These are phyloP conservation scores for Cymbopogon flexuosus DNA, from an alignment of 202 grass and related monocot species.

Conservation along the genomic window DNA sequence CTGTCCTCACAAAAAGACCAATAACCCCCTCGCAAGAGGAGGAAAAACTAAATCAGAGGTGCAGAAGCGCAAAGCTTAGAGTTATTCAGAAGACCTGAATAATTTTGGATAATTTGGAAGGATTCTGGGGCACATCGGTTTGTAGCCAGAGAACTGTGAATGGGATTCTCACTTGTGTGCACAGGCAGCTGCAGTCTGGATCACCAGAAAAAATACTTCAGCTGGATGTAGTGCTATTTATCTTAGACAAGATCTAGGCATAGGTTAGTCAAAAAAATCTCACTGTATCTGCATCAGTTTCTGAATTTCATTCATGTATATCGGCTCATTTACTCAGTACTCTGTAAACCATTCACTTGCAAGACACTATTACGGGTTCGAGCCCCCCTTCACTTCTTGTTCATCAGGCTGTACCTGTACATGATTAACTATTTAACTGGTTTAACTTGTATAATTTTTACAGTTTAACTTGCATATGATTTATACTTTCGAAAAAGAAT, in stretches of 20 bases:
- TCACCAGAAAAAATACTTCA: not conserved
- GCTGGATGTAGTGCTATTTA: not conserved
- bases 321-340: not conserved
- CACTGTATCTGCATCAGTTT: constrained; percentile 2
- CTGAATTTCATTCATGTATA: not conserved
- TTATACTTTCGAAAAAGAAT: no score
- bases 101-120: not conserved
- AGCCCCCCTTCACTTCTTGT: not conserved
- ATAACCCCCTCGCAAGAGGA: constrained; percentile 79
- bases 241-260: not conserved
- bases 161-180: not conserved
- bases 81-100: constrained; percentile 62
- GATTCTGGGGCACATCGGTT: not conserved
- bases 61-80: constrained; percentile 97
- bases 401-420: not conserved
- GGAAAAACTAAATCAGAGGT: constrained; percentile 88
- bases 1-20: constrained; percentile 75
- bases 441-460: not conserved
- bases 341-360: not conserved
- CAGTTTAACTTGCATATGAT: not conserved
- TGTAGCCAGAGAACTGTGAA: not conserved
- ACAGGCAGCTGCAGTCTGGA: not conserved
- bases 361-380: not conserved
- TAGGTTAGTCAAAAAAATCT: constrained; percentile 15
- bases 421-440: not conserved